Conservation (phyloP, 352 stramenopile species). For the Phytophthora podocarpi region DNA sequence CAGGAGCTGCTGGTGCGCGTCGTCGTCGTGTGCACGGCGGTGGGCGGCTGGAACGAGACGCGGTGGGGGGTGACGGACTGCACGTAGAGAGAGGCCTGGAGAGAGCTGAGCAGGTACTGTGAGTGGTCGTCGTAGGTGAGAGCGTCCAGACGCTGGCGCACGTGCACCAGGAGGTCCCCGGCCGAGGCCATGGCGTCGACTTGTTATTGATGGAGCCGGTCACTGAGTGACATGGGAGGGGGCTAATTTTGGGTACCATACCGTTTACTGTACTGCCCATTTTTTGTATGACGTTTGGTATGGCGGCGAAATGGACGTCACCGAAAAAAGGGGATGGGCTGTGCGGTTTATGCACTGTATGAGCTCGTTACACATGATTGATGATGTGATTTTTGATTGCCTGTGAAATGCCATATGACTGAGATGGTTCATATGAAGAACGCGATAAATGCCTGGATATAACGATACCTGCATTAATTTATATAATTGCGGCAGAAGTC, state of each 20-base stretch:
- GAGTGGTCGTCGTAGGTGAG: conserved; percentile 56
- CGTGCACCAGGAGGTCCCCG: conserved; percentile 45
- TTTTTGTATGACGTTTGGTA: neutral
- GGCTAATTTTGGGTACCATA: conserved; percentile 1
- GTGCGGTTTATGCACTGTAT: neutral
- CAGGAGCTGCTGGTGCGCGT: conserved; percentile 22
- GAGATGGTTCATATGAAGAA: neutral
- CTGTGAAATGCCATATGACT: conserved; percentile 2
- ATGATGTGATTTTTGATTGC: conserved; percentile 10
- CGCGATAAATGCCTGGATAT: neutral
- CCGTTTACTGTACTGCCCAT: too few species aligned
- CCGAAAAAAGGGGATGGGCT: conserved; percentile 2
- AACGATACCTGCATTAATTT: neutral
- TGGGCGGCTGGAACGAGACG: conserved; percentile 5
- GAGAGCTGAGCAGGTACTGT: conserved; percentile 45
- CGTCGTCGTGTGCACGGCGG: conserved; percentile 5
- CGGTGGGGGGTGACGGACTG: neutral
- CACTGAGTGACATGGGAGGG: conserved; percentile 11
- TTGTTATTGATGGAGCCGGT: conserved; percentile 3
- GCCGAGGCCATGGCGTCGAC: conserved; percentile 36
- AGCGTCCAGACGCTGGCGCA: conserved; percentile 58
- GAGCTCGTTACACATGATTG: neutral
- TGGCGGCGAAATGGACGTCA: neutral
- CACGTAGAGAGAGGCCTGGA: conserved; percentile 34
- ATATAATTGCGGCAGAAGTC: neutral